Conservation (phyloP, 805 yeast species). For the Helenozyma baotianmanensis region DNA sequence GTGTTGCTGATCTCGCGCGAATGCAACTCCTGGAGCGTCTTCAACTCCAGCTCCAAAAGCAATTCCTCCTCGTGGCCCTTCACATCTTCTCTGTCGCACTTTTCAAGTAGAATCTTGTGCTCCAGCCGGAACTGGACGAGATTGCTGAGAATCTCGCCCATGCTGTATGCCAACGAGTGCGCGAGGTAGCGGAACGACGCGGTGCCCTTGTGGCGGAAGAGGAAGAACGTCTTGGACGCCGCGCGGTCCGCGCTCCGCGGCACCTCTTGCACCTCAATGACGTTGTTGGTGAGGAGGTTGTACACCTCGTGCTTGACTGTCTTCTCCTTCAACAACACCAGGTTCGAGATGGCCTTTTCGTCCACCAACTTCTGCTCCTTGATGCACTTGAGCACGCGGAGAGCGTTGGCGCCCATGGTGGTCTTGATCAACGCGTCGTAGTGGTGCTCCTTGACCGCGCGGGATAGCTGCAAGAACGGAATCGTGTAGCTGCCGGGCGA, state of each 20-base stretch:
- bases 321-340: constrained; percentile 72
- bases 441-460: constrained; percentile 42
- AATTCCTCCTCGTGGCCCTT: constrained; percentile 74
- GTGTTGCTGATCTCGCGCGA: constrained; percentile 51
- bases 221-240: constrained; percentile 79
- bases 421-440: constrained; percentile 56
- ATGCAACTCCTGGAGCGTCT: constrained; percentile 60
- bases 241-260: constrained; percentile 91
- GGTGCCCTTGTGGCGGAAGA: constrained; percentile 61
- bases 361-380: constrained; percentile 68
- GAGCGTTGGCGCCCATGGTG: constrained; percentile 61
- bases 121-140: constrained; percentile 52
- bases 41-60: constrained; percentile 68
- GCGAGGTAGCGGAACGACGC: constrained; percentile 31
- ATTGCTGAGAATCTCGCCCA: constrained; percentile 47
- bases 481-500: constrained; percentile 54
- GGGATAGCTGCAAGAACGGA: constrained; percentile 53
- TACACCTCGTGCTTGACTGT: constrained; percentile 70
- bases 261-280: constrained; percentile 86
- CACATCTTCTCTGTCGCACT: constrained; percentile 87
- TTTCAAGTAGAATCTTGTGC: constrained; percentile 64
- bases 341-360: constrained; percentile 74
- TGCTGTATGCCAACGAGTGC: constrained; percentile 46
- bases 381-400: constrained; percentile 74
- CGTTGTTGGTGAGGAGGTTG: constrained; percentile 60